Evolutionary conservation across 2,329 filamentous ascomycete species (phyloP), one percentile per base, ranked within the genome.

Genomic region (Colletotrichum viniferum): DNA sequence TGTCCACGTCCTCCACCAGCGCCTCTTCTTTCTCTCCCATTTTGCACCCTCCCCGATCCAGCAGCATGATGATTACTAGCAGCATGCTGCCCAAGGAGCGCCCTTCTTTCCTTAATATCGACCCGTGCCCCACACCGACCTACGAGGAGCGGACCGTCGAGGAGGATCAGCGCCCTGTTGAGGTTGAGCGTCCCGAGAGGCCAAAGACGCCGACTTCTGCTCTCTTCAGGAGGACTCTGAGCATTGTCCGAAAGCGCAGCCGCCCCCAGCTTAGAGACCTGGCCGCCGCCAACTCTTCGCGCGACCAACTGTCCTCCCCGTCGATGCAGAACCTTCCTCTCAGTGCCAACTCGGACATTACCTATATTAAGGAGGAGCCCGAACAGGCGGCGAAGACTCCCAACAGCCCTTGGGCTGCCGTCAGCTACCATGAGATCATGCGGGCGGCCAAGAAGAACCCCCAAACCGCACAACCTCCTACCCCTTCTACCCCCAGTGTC

Each of bases 161-260:
- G 48, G 78, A 79, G 36, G 77, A 79, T n/a, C 78, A 76, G 10
- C 80, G 82, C 13, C 28, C 36, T 21, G 79, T 78, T 9, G 77
- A 85, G 36, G 79, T 79, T 10, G 80, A 80, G 65, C 80, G 79
- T 10, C 80, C 81, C 7, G 84, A 85, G 77, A 81, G 85, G 5
- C 86, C 87, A 26, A 87, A 82, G 81, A 87, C 87, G 14, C 86
- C 87, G 2, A 86, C 87, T 2, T 83, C 83, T 36, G 69, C 71
- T 21, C 84, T 91, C 71, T 86, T 91, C 76, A 89, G 87, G 79
- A 87, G 88, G 78, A 90, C 89, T 4, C 82, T 92, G 58, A 90
- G 86, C 78, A 83, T 92, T 34, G 87, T 88, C 64, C 86, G 87
- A 79, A 91, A 90, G 86, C 86, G 88, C 77, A 92, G 90, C 84